These are phyloP conservation scores for Cladorrhinum sp. DNA, from an alignment of 2,329 filamentous ascomycete genomes.

Conservation along the genomic window DNA sequence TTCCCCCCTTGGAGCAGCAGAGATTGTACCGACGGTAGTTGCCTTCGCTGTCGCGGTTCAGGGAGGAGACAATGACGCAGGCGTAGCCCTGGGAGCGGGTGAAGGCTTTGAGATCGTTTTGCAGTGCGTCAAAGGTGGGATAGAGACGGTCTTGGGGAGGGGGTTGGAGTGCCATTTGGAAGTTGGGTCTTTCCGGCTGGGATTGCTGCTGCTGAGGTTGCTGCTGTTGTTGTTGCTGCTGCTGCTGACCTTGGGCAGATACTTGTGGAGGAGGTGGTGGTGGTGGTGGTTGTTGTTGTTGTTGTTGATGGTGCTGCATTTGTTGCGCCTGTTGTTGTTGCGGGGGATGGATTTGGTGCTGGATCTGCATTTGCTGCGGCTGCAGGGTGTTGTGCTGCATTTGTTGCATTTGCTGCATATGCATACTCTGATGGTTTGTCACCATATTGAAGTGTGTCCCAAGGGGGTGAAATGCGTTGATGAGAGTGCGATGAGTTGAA, in stretches of 20 bases:
- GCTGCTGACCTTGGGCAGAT: slow-evolving; percentile 14
- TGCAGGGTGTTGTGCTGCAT: slow-evolving; percentile 6
- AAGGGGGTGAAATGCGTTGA: background rate
- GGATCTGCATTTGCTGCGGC: slow-evolving; percentile 6
- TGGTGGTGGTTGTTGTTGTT: slow-evolving; percentile 2
- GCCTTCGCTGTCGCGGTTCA: slow-evolving; percentile 29
- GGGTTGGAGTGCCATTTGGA: slow-evolving; percentile 30
- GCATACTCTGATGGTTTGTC: slow-evolving; percentile 8
- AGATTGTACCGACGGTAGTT: slow-evolving; percentile 32
- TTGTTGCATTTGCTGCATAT: slow-evolving; percentile 17
- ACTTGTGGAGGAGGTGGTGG: slow-evolving; percentile 5
- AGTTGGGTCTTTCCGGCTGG: slow-evolving; percentile 23
- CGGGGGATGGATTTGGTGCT: slow-evolving; percentile 5
- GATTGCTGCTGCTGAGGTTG: slow-evolving; percentile 11
- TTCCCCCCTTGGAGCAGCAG: slow-evolving; percentile 31
- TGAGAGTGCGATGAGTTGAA: slow-evolving; percentile 3
- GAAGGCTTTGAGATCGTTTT: slow-evolving; percentile 27
- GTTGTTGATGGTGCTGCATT: slow-evolving; percentile 5
- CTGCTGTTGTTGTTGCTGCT: slow-evolving; percentile 15
- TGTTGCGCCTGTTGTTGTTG: slow-evolving; percentile 13
- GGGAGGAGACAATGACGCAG: slow-evolving; percentile 27
- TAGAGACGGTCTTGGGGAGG: slow-evolving; percentile 31
- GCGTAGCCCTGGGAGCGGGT: slow-evolving; percentile 30
- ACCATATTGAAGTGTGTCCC: slow-evolving; percentile 1
- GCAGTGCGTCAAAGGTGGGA: slow-evolving; percentile 26